Evolutionary conservation across 139 green algal species (phyloP), one percentile per base, ranked within the genome.

Genomic region (Chlorella sorokiniana): DNA sequence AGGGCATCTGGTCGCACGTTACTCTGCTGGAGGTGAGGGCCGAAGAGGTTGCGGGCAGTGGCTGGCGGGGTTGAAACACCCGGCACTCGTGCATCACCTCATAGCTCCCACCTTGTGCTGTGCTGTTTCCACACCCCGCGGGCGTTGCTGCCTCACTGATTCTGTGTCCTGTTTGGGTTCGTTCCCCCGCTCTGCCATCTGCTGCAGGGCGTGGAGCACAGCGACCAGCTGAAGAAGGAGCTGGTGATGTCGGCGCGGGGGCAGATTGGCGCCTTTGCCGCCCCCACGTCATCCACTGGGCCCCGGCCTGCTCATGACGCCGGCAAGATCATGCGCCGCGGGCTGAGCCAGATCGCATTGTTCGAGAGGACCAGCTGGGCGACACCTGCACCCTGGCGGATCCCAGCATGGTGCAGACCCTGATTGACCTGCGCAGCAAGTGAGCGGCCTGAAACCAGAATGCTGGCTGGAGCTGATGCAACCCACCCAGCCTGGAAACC

Each of bases 211-310:
- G 82, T 84, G 3, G 82, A 88, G 41, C 84, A 83, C 31, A 64
- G 62, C 44, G 89, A 93, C 38, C 81, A 84, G 23, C 85, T 97
- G 78, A 89, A 91, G 56, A 93, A 93, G 79, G 87, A 91, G 86
- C 91, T 98, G 37, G 77, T 90, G n/a, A 68, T 68, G 51, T 45
- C 63, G 18, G 91, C 96, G 61, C 83, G 94, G 20, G 41, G 63
- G 38, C 63, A 74, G 62, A 89, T 89, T 23, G 95, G 96, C 1
- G 85, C 96, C 29, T 97, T 99, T 90, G 96, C 96, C 40, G 88
- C 94, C n/a, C 96, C 4, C 96, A 99, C 76, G 87, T 94, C 61
- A 98, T 99, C 79, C 96, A 99, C 85, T 98, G 93, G 94, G 94
- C 29, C 89, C 92, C 68, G 88, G 86, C 9, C 88, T 98, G 69